Percentiles rank a stretch among this genome's conserved stretches.
Evolutionary conservation across 768 basidiomycete species (phyloP).

Genomic region (Scleroderma citrinum): DNA sequence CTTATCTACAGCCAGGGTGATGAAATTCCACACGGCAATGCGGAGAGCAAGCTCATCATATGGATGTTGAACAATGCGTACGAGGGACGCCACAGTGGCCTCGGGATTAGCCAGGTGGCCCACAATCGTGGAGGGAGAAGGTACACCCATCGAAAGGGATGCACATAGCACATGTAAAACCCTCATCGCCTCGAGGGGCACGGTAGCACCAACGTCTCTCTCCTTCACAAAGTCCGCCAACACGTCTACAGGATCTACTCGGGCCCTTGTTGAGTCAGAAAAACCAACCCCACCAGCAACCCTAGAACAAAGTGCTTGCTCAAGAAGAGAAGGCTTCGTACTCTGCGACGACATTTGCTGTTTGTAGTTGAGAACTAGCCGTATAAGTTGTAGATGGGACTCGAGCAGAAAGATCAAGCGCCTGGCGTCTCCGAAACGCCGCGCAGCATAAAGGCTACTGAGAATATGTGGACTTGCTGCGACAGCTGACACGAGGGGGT

Average conservation of each 20-base stretch:
- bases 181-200: conserved; percentile 62
- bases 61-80: conserved; percentile 71
- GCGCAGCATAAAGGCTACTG: conserved; percentile 50
- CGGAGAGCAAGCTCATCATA: conserved; percentile 72
- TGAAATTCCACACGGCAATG: conserved; percentile 78
- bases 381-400: conserved; percentile 55
- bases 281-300: conserved; percentile 44
- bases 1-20: conserved; percentile 73
- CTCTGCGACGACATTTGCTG: conserved; percentile 43
- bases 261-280: conserved; percentile 39
- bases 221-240: conserved; percentile 63
- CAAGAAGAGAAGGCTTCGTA: conserved; percentile 58
- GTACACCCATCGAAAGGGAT: conserved; percentile 54
- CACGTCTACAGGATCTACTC: conserved; percentile 69
- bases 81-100: conserved; percentile 56
- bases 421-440: conserved; percentile 65
- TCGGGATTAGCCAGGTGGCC: conserved; percentile 78
- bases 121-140: conserved; percentile 66
- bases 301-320: conserved; percentile 68
- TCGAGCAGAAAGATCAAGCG: conserved; percentile 65
- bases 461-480: conserved; percentile 56
- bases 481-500: conserved; percentile 70
- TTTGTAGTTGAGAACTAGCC: conserved; percentile 62
- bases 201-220: conserved; percentile 49
- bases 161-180: conserved; percentile 64